Percentiles rank a stretch among this genome's conserved stretches.
These are phyloP conservation scores for Pinus taeda DNA, from an alignment of 75 land plant species.

Conservation along the genomic window DNA sequence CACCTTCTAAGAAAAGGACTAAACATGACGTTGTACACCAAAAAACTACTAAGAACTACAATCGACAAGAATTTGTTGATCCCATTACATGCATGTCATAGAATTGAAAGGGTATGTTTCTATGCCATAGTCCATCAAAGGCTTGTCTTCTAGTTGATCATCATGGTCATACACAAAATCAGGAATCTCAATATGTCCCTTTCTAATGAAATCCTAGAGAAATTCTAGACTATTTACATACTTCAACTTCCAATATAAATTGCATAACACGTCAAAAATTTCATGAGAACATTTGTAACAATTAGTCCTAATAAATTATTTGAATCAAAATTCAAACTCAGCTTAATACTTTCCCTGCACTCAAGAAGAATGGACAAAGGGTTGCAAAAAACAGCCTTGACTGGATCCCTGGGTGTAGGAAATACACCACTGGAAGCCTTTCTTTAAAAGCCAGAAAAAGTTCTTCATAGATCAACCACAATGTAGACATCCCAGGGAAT, in stretches of 20 bases:
- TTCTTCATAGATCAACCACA: slow-evolving; percentile 55
- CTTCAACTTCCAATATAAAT: slow-evolving; percentile 51
- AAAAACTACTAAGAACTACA: too few species aligned
- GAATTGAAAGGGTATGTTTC: slow-evolving; percentile 45
- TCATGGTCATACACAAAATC: slow-evolving; percentile 70
- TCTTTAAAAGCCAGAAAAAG: slow-evolving; percentile 43
- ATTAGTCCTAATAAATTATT: too few species aligned
- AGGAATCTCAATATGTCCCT: slow-evolving; percentile 59
- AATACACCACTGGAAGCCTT: slow-evolving; percentile 53
- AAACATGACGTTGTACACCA: too few species aligned
- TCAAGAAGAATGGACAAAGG: slow-evolving; percentile 60
- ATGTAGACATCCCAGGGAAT: slow-evolving; percentile 51
- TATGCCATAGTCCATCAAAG: slow-evolving; percentile 68
- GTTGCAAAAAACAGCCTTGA: slow-evolving; percentile 69
- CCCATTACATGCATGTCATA: slow-evolving; percentile 26
- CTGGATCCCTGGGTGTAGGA: slow-evolving; percentile 73
- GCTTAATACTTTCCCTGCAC: slow-evolving; percentile 14
- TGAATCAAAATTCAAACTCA: too few species aligned
- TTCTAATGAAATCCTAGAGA: slow-evolving; percentile 58
- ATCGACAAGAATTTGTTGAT: slow-evolving; percentile 12
- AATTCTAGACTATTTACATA: slow-evolving; percentile 63
- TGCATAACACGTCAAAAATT: too few species aligned
- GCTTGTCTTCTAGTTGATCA: slow-evolving; percentile 53
- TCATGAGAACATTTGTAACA: too few species aligned
- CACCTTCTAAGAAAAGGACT: too few species aligned